Base-by-base conservation (phyloP, 192 early-diverging fungal species). In the Coemansia sp. region DNA sequence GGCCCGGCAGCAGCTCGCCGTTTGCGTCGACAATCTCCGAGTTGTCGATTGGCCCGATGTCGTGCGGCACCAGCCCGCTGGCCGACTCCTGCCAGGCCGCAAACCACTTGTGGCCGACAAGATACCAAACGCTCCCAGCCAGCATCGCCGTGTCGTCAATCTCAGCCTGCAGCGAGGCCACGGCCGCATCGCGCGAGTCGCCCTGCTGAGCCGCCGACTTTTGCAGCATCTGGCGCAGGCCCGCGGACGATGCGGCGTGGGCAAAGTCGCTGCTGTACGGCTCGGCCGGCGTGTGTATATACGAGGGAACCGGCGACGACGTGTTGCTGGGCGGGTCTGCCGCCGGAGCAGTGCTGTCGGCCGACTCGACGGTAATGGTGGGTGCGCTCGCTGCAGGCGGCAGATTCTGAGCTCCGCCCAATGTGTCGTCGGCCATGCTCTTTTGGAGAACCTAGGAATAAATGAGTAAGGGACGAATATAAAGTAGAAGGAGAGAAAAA, bases 31-130 rank as follows among this genome's bases (percentile, higher is more conserved):
- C 42, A 23, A 80, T 40, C 15, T 48, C 21, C 9, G 67, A 50
- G 39, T 81, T 81, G 14, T 82, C 73, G n/a, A 84, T 76, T 0
- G 64, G 60, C 0, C 78, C 79, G 38, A 81, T 74, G 19, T 35
- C 29, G 2, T 60, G 46, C 8, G 34, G 52, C 0, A 51, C 55
- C 2, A 60, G 70, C 11, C 60, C 50, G 25, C 62, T 69, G 5
- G 36, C 44, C 50, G 63, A 70, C 28, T 79, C 65, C 48, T 81
- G 53, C 64, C 83, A 82, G 5, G 42, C 30, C 15, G 53, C 43
- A 20, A 49, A 75, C 83, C 84, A 81, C 19, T 47, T 35, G 41
- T 58, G 53, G 26, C 35, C 62, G 7, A 85, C 51, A 22, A 85
- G 40, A 22, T 80, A 82, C 81, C 81, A 83, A 1, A 53, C 42